These are phyloP conservation scores for Graphium sp. DNA, from an alignment of 2,329 filamentous ascomycete genomes.

Conservation along the genomic window DNA sequence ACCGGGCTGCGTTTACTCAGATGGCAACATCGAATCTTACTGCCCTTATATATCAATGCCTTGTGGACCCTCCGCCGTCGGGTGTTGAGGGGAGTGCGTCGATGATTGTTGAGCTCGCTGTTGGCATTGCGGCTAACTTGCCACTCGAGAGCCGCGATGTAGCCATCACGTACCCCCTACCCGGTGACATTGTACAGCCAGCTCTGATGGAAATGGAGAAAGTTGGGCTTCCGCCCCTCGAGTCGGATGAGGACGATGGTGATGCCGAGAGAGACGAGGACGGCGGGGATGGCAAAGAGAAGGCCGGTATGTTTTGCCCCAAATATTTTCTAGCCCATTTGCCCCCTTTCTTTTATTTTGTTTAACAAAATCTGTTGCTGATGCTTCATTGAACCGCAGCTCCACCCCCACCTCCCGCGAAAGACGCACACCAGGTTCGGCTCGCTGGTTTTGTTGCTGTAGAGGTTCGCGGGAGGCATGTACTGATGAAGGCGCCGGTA, in stretches of 20 bases:
- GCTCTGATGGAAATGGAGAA: constrained; percentile 83
- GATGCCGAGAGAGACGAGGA: constrained; percentile 25
- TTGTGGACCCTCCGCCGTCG: constrained; percentile 59
- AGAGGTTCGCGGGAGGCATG: constrained; percentile 60
- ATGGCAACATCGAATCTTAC: constrained; percentile 53
- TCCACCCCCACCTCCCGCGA: constrained; percentile 7
- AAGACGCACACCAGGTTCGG: constrained; percentile 42
- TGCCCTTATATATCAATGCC: constrained; percentile 52
- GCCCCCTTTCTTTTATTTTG: background rate
- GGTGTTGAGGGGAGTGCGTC: constrained; percentile 77
- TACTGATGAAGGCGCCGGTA: constrained; percentile 60
- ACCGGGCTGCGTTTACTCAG: constrained; percentile 53
- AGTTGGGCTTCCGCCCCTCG: constrained; percentile 43
- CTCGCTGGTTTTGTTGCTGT: constrained; percentile 61
- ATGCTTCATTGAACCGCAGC: background rate
- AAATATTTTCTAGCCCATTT: constrained; percentile 2
- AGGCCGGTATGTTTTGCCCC: constrained; percentile 27
- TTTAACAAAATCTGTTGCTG: constrained; percentile 1
- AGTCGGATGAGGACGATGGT: constrained; percentile 20
- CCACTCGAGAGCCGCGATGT: constrained; percentile 87
- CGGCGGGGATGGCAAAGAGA: constrained; percentile 25
- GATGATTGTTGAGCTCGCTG: constrained; percentile 84
- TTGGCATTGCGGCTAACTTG: constrained; percentile 71
- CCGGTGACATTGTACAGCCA: constrained; percentile 52
- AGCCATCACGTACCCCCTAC: constrained; percentile 68